A percentile compares a stretch with the other conserved stretches of the same genome.
Conservation (phyloP, 2,329 filamentous ascomycete species). For the Talaromyces albobiverticillius region DNA sequence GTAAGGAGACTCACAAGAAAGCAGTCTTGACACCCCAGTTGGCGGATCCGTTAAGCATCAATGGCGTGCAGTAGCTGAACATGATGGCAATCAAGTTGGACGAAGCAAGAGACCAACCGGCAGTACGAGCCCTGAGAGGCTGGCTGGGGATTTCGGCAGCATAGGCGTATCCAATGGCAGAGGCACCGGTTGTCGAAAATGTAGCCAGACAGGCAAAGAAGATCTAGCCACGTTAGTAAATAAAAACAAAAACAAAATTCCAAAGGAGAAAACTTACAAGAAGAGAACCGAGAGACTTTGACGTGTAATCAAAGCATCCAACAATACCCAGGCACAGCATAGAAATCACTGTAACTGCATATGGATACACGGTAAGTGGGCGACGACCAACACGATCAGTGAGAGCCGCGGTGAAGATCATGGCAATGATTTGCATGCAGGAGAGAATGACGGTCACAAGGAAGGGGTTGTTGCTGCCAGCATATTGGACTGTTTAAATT, state of each 20-base stretch:
- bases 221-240: conserved; percentile 24
- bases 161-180: conserved; percentile 44
- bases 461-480: conserved; percentile 42
- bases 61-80: conserved; percentile 46
- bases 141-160: conserved; percentile 42
- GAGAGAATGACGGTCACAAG: conserved; percentile 42
- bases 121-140: conserved; percentile 39
- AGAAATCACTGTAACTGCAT: conserved; percentile 35
- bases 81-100: conserved; percentile 43
- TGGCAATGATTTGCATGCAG: conserved; percentile 42
- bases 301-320: conserved; percentile 40
- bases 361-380: conserved; percentile 40
- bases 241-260: neutral
- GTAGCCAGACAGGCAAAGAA: conserved; percentile 45
- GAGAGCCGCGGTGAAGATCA: conserved; percentile 34
- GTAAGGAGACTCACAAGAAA: conserved; percentile 42
- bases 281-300: conserved; percentile 32
- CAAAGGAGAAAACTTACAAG: conserved; percentile 25
- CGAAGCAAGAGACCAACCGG: conserved; percentile 38
- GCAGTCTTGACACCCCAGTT: conserved; percentile 47
- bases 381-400: conserved; percentile 40
- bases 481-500: conserved; percentile 37
- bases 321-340: conserved; percentile 39
- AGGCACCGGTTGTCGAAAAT: conserved; percentile 42
- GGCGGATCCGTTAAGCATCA: conserved; percentile 42